phyloP scores from a whole-genome alignment of 352 stramenopile species.

The Saprolegnia diclina region DNA sequence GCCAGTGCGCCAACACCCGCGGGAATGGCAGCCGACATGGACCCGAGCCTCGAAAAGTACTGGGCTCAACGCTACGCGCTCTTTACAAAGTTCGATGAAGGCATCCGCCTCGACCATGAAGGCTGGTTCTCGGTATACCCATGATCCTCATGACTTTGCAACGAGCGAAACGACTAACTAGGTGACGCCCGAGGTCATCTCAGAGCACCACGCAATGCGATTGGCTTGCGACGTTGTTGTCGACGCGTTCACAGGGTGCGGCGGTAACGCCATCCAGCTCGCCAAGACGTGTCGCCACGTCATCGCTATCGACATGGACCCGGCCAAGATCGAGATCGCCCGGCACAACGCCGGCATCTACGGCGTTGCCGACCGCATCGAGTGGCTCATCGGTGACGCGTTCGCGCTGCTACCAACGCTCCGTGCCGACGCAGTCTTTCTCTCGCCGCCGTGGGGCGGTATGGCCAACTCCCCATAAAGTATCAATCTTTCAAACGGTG shows the following conservation, averaged over 20 bases:
- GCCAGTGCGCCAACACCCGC: neutral
- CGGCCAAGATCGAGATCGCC: conserved; percentile 83
- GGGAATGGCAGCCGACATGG: neutral
- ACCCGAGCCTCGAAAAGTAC: conserved; percentile 70
- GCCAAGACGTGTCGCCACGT: conserved; percentile 83
- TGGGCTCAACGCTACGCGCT: conserved; percentile 82
- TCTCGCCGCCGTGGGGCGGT: conserved; percentile 88
- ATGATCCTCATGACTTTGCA: no score
- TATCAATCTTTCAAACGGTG: neutral
- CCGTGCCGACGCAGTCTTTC: conserved; percentile 82
- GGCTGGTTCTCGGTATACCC: conserved; percentile 91
- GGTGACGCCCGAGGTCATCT: conserved; percentile 89
- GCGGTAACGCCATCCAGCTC: conserved; percentile 92
- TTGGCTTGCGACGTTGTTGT: conserved; percentile 79
- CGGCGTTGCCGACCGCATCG: conserved; percentile 84
- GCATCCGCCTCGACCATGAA: conserved; percentile 88
- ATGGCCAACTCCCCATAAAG: conserved; percentile 17
- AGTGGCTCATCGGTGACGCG: conserved; percentile 88
- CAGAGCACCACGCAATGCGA: conserved; percentile 77
- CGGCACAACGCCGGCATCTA: conserved; percentile 89
- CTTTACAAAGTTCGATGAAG: conserved; percentile 88
- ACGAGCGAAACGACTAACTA: conserved; percentile 17
- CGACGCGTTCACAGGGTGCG: conserved; percentile 89
- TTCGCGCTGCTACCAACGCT: conserved; percentile 70
- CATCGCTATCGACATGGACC: conserved; percentile 91